Conservation (phyloP, 1,284 basidiomycete species). For the Trichosporon sp. region DNA sequence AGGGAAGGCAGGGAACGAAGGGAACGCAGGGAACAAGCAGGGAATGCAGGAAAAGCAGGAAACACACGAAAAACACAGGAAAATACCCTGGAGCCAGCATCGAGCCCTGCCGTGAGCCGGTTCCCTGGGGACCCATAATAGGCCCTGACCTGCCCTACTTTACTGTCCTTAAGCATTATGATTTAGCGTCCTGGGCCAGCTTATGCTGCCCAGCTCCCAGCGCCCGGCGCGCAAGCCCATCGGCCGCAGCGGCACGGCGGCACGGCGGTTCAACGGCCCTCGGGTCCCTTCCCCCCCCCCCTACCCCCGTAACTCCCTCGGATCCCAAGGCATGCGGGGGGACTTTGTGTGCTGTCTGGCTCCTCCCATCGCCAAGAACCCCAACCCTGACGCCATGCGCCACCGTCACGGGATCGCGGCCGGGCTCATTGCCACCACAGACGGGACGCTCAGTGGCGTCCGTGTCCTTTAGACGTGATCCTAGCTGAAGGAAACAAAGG, state of each 20-base stretch:
- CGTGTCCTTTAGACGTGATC: neutral
- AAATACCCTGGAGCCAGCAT: neutral
- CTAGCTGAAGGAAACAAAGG: neutral
- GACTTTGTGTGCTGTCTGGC: neutral
- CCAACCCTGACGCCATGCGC: conserved; percentile 4
- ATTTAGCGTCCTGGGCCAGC: conserved; percentile 1
- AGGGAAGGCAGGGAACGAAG: neutral
- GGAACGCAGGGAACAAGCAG: neutral
- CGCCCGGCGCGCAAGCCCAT: no score
- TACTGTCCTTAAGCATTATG: neutral
- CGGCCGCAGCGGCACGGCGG: no score
- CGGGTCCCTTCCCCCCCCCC: no score
- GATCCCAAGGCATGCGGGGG: neutral
- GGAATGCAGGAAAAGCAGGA: neutral
- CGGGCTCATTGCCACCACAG: conserved; percentile 10
- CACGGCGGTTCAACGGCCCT: neutral
- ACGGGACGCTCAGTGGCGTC: conserved; percentile 2
- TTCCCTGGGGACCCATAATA: neutral
- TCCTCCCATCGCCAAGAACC: neutral
- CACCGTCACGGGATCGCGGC: conserved; percentile 13
- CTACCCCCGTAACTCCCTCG: no score
- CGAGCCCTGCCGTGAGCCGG: neutral
- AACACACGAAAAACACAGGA: neutral
- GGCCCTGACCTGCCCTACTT: neutral
- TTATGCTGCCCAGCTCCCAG: neutral